phyloP scores from a whole-genome alignment of 495 filamentous ascomycete species.

The Tuber calosporum region DNA sequence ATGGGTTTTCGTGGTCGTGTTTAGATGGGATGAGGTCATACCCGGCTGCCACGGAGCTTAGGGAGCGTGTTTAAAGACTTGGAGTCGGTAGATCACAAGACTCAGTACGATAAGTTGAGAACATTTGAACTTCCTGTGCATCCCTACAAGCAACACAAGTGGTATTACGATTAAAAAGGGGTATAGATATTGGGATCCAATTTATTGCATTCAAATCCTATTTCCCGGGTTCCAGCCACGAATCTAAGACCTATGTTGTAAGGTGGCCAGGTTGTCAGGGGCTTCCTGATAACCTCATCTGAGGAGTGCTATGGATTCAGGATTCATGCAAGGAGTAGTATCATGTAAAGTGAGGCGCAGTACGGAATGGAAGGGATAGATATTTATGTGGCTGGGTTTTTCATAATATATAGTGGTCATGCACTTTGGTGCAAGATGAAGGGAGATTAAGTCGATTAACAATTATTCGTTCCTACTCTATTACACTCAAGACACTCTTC shows the following conservation, averaged over 20 bases:
- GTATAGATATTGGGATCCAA: background rate
- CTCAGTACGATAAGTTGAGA: background rate
- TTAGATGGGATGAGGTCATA: background rate
- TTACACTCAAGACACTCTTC: too few relatives aligned
- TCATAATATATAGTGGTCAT: too few relatives aligned
- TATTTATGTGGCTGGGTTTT: too few relatives aligned
- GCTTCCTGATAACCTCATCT: too few relatives aligned
- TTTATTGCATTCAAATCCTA: conserved; percentile 4
- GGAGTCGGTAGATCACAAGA: background rate
- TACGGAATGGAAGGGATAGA: too few relatives aligned
- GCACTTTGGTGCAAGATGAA: too few relatives aligned
- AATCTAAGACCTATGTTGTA: background rate
- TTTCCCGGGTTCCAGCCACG: background rate
- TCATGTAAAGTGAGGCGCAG: too few relatives aligned
- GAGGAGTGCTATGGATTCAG: too few relatives aligned
- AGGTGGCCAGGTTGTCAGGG: too few relatives aligned
- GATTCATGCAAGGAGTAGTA: too few relatives aligned
- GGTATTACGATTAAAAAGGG: background rate
- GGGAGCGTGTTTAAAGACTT: background rate
- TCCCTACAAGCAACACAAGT: background rate
- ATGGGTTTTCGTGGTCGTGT: conserved; percentile 8
- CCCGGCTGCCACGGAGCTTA: background rate
- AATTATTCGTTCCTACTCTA: too few relatives aligned
- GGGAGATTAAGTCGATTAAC: too few relatives aligned
- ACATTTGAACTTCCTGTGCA: background rate